Evolutionary conservation across 208 protist genomes (phyloP).

Genomic region (Endotrypanum monterogeii): DNA sequence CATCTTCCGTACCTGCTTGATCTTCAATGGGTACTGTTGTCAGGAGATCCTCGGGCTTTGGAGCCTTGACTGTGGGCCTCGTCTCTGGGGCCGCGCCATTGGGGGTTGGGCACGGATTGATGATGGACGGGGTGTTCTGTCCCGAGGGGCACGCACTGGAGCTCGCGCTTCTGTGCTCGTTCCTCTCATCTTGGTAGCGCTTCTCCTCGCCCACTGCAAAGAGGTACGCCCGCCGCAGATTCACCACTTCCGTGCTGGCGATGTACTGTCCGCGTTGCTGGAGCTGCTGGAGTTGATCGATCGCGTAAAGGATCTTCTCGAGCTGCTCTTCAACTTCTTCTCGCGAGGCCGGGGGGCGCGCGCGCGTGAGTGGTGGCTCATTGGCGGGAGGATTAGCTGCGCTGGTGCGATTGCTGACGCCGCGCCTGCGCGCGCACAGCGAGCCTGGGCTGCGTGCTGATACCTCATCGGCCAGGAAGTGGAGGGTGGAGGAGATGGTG

Average conservation of each 20-base stretch:
- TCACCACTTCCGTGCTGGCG: constrained; percentile 47
- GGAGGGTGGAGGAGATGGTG: constrained; percentile 25
- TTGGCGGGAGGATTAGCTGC: background rate
- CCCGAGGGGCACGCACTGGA: background rate
- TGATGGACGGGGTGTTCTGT: constrained; percentile 5
- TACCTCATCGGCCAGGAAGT: constrained; percentile 20
- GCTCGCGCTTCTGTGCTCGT: constrained; percentile 7
- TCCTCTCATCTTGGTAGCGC: constrained; percentile 14
- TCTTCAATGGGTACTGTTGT: background rate
- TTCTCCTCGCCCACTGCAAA: constrained; percentile 48
- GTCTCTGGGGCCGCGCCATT: background rate
- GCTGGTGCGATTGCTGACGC: constrained; percentile 12
- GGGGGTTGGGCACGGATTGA: background rate
- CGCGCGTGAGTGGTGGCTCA: constrained; percentile 17
- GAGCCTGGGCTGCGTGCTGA: constrained; percentile 3
- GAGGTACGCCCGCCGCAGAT: constrained; percentile 58
- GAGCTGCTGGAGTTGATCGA: constrained; percentile 48
- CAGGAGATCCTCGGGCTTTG: no score
- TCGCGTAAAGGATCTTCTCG: constrained; percentile 51
- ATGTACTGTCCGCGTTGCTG: constrained; percentile 40
- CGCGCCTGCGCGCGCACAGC: constrained; percentile 2
- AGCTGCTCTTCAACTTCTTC: constrained; percentile 65
- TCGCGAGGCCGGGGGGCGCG: constrained; percentile 22
- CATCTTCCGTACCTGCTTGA: background rate
- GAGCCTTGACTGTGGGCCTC: background rate